Percentiles rank a stretch among this genome's conserved stretches.
Evolutionary conservation across 2,329 filamentous ascomycete genomes (phyloP).

Genomic region (Arthrobotrys entomopaga): DNA sequence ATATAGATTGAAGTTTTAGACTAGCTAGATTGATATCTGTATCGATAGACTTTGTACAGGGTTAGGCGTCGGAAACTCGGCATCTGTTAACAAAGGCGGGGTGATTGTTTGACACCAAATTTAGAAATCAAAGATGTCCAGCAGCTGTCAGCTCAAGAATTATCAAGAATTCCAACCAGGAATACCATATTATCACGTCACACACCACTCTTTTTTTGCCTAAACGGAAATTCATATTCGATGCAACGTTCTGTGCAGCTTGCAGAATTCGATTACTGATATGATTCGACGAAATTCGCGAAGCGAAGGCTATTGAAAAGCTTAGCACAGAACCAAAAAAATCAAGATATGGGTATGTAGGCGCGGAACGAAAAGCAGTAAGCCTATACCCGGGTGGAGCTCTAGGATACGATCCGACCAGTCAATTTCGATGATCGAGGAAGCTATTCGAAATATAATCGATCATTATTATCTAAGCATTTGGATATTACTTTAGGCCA

Average conservation of each 20-base stretch:
- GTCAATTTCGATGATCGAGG: too few relatives aligned
- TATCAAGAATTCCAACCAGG: neutral
- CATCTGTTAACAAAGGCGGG: conserved; percentile 7
- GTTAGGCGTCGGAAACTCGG: conserved; percentile 22
- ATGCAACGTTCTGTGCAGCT: conserved; percentile 41
- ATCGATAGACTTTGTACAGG: conserved; percentile 3
- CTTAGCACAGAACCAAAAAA: neutral
- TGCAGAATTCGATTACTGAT: conserved; percentile 37
- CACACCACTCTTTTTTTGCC: conserved; percentile 11
- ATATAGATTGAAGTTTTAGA: neutral
- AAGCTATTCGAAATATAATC: too few relatives aligned
- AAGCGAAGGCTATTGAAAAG: neutral
- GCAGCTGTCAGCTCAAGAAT: neutral
- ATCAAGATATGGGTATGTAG: conserved; percentile 23
- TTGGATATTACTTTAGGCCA: too few relatives aligned
- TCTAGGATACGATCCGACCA: neutral
- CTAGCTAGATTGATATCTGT: neutral
- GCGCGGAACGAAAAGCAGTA: conserved; percentile 22
- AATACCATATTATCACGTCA: conserved; percentile 38
- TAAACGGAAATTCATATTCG: conserved; percentile 9
- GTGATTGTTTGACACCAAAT: conserved; percentile 13
- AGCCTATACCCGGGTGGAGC: conserved; percentile 44
- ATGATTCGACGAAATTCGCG: conserved; percentile 20
- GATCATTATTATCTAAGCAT: too few relatives aligned
- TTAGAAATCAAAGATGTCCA: conserved; percentile 8